Conservation (phyloP, 2,329 filamentous ascomycete species). For the Diaporthe batatas region DNA sequence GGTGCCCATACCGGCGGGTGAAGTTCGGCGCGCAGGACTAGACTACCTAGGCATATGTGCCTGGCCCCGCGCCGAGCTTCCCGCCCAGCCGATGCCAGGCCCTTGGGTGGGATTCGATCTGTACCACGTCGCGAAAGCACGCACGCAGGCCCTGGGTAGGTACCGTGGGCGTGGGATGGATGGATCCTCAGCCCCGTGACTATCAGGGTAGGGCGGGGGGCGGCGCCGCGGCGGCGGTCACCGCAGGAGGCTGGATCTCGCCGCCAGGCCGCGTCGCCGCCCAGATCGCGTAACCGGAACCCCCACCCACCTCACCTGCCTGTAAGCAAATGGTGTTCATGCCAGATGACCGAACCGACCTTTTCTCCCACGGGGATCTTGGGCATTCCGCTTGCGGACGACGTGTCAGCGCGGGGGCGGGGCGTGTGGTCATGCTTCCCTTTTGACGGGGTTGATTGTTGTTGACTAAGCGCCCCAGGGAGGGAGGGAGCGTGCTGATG, state of each 20-base stretch:
- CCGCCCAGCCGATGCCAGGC: not conserved
- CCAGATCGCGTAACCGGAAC: conserved; percentile 25
- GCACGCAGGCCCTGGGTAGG: not conserved
- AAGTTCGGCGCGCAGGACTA: conserved; percentile 6
- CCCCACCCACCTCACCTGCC: too few relatives aligned
- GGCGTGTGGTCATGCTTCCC: not conserved
- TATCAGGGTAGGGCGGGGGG: conserved; percentile 1
- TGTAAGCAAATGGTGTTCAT: conserved; percentile 15
- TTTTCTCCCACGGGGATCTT: not conserved
- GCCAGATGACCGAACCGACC: not conserved
- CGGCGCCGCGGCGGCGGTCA: not conserved
- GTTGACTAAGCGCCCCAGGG: not conserved
- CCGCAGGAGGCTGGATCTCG: conserved; percentile 6
- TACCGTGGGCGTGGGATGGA: not conserved
- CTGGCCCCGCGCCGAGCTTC: conserved; percentile 12
- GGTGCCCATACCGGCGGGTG: conserved; percentile 1
- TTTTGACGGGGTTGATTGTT: not conserved
- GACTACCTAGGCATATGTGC: too few relatives aligned
- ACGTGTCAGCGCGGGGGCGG: conserved; percentile 1
- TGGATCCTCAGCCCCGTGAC: not conserved
- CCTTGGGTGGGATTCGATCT: not conserved
- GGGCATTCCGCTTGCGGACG: not conserved
- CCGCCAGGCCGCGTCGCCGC: too few relatives aligned
- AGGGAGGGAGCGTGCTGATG: not conserved
- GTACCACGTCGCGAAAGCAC: conserved; percentile 14